These are phyloP conservation scores for Blastomyces emzantsi DNA, from an alignment of 2,329 filamentous ascomycete genomes.

Conservation along the genomic window DNA sequence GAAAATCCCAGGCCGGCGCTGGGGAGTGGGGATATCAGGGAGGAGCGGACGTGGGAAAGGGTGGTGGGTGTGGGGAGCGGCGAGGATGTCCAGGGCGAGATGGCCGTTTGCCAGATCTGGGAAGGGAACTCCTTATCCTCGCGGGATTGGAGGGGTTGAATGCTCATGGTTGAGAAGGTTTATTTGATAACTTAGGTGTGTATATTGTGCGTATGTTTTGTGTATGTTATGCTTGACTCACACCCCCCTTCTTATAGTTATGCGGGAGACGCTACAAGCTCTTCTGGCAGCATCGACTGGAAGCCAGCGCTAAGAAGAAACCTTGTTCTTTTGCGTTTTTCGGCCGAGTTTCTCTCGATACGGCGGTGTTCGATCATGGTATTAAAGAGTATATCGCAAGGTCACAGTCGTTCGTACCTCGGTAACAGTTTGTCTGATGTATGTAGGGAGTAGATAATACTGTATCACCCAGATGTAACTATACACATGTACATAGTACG, in stretches of 20 bases:
- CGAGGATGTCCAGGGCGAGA: constrained; percentile 23
- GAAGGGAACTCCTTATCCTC: constrained; percentile 6
- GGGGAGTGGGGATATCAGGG: constrained; percentile 25
- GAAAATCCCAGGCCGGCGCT: constrained; percentile 26
- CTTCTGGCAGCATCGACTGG: too few species aligned
- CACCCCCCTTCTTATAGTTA: background rate
- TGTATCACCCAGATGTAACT: too few species aligned
- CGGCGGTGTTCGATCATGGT: background rate
- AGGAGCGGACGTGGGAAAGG: constrained; percentile 27
- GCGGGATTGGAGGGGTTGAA: constrained; percentile 3
- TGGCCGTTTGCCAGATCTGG: constrained; percentile 25
- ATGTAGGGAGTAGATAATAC: background rate
- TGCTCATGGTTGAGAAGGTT: constrained; percentile 14
- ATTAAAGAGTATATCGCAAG: background rate
- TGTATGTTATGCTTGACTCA: too few species aligned
- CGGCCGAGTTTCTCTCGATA: background rate
- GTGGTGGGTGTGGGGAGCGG: constrained; percentile 27
- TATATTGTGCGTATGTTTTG: background rate
- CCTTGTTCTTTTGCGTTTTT: too few species aligned
- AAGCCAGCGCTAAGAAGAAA: too few species aligned
- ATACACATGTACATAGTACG: too few species aligned
- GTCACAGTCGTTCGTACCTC: background rate
- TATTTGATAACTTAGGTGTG: background rate
- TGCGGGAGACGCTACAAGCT: background rate
- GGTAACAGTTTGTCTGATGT: background rate